Percentiles rank a stretch among this genome's conserved stretches.
These are phyloP conservation scores for Diaporthe batatas DNA, from an alignment of 2,329 filamentous ascomycete genomes.

Conservation along the genomic window DNA sequence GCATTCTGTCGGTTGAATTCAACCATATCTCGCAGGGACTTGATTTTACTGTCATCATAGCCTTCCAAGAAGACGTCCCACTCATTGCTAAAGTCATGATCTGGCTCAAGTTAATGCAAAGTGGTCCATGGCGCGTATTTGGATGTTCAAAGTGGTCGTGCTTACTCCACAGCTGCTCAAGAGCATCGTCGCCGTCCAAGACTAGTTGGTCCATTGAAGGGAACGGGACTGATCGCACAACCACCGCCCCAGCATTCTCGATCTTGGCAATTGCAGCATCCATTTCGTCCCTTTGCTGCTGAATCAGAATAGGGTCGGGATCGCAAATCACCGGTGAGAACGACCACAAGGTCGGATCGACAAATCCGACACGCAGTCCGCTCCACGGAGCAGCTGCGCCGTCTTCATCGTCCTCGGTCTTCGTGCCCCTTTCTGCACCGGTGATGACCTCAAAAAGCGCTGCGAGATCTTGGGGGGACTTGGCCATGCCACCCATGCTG, in stretches of 20 bases:
- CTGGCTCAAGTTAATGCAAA: neutral
- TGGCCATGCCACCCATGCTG: constrained; percentile 8
- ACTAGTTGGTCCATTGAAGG: neutral
- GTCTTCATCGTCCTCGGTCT: too few species aligned
- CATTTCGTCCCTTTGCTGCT: neutral
- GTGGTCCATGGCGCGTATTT: too few species aligned
- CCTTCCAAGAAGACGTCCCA: neutral
- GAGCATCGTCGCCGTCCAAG: neutral
- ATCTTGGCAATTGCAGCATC: neutral
- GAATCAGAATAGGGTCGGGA: neutral
- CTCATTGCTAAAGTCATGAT: neutral
- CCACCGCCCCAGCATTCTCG: neutral
- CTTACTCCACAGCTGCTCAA: constrained; percentile 8
- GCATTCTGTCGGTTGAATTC: neutral
- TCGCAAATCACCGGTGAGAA: neutral
- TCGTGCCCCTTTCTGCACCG: neutral
- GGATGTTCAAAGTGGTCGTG: neutral
- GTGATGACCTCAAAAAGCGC: neutral
- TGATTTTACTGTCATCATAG: neutral
- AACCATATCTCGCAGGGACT: neutral
- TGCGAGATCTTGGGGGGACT: neutral
- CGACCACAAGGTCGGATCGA: neutral
- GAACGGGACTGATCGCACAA: neutral
- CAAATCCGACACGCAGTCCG: neutral
- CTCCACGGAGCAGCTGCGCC: neutral